These are phyloP conservation scores for Colletotrichum falcatum DNA, from an alignment of 2,329 filamentous ascomycete species.

Conservation along the genomic window DNA sequence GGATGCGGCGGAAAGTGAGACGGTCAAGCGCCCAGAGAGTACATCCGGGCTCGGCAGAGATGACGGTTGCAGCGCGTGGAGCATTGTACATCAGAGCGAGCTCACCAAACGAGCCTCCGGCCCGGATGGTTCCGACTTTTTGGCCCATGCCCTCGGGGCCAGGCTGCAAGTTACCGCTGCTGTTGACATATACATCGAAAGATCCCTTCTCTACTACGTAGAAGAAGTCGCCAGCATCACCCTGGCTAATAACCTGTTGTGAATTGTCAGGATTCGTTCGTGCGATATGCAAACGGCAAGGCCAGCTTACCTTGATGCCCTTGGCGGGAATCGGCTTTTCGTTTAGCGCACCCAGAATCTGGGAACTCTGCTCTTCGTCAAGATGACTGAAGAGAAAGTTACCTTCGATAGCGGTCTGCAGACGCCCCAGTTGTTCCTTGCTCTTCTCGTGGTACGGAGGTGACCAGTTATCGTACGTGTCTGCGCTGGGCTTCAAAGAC, in stretches of 20 bases:
- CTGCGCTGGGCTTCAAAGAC: constrained; percentile 89
- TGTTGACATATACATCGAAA: constrained; percentile 93
- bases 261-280: constrained; percentile 44
- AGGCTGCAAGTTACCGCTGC: constrained; percentile 79
- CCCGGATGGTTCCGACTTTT: constrained; percentile 83
- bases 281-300: background rate
- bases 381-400: constrained; percentile 97
- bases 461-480: constrained; percentile 88
- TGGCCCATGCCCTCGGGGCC: constrained; percentile 85
- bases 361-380: constrained; percentile 90
- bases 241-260: constrained; percentile 90
- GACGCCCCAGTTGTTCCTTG: constrained; percentile 80
- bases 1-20: constrained; percentile 94
- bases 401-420: constrained; percentile 83
- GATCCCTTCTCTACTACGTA: constrained; percentile 93
- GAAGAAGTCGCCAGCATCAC: constrained; percentile 96
- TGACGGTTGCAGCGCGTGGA: constrained; percentile 92
- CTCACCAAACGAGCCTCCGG: constrained; percentile 95
- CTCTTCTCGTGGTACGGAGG: constrained; percentile 89
- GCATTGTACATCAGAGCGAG: constrained; percentile 99
- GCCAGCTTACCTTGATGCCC: constrained; percentile 72
- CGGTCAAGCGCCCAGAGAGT: constrained; percentile 96
- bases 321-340: constrained; percentile 97
- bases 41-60: constrained; percentile 81
- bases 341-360: constrained; percentile 89